A percentile compares a stretch with the other conserved stretches of the same genome.
Conservation (phyloP, 2,329 filamentous ascomycete genomes). For the Mollisiaceae sp. region DNA sequence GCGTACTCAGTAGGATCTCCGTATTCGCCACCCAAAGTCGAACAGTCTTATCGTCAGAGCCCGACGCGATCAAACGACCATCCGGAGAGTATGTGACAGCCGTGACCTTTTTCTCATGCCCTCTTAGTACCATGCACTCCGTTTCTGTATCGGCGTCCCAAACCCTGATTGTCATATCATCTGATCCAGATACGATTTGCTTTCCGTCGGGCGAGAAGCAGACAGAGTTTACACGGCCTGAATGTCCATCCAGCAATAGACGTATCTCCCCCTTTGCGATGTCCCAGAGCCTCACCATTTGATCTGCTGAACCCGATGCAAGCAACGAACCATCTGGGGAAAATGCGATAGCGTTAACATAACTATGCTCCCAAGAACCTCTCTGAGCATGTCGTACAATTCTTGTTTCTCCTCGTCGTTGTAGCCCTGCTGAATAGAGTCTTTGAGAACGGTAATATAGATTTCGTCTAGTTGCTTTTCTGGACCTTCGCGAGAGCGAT, state of each 20-base stretch:
- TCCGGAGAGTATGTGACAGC: neutral
- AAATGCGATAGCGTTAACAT: neutral
- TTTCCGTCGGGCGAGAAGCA: neutral
- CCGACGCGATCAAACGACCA: neutral
- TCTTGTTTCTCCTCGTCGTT: neutral
- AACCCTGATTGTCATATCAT: neutral
- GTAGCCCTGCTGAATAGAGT: neutral
- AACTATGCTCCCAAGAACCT: constrained; percentile 22
- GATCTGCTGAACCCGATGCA: constrained; percentile 12
- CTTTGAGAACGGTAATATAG: neutral
- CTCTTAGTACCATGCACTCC: too few relatives aligned
- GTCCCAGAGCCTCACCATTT: constrained; percentile 14
- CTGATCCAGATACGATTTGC: neutral
- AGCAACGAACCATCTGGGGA: neutral
- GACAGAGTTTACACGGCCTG: neutral
- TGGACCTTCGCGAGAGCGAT: too few relatives aligned
- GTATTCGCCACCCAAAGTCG: too few relatives aligned
- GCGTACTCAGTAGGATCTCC: too few relatives aligned
- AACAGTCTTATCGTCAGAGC: too few relatives aligned
- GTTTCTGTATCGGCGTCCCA: neutral
- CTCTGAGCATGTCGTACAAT: constrained; percentile 11
- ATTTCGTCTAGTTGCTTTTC: neutral
- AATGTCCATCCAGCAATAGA: neutral
- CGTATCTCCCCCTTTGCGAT: neutral
- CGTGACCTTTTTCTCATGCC: neutral